phyloP scores from a whole-genome alignment of 2,329 filamentous ascomycete species.

The Trichophyton schoenleinii region DNA sequence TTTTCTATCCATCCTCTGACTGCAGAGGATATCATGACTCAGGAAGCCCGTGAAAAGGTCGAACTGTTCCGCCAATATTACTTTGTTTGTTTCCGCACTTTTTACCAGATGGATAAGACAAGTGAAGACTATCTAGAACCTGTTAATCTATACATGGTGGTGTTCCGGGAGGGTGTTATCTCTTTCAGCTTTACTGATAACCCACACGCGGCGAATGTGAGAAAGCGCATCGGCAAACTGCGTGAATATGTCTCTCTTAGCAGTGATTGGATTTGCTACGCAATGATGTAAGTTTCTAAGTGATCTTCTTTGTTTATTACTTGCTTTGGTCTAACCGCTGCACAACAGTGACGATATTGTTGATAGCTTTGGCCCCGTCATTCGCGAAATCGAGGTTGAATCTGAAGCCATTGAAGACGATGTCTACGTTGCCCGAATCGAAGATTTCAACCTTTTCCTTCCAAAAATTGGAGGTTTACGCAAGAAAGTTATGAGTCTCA shows the following conservation, averaged over 20 bases:
- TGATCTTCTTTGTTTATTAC: neutral
- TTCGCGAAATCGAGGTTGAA: slow-evolving; percentile 73
- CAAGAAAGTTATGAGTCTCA: slow-evolving; percentile 87
- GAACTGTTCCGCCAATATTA: slow-evolving; percentile 97
- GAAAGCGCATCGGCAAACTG: slow-evolving; percentile 79
- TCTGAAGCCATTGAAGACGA: slow-evolving; percentile 91
- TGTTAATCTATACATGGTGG: slow-evolving; percentile 91
- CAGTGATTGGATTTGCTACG: slow-evolving; percentile 98
- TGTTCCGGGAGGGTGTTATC: slow-evolving; percentile 87
- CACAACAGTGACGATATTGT: slow-evolving; percentile 75
- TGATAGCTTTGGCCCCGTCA: slow-evolving; percentile 83
- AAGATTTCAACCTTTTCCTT: slow-evolving; percentile 79
- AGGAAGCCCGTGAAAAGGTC: slow-evolving; percentile 95
- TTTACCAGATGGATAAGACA: slow-evolving; percentile 67
- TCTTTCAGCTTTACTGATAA: slow-evolving; percentile 90
- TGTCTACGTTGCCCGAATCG: slow-evolving; percentile 80
- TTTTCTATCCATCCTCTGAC: slow-evolving; percentile 94
- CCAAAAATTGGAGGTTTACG: slow-evolving; percentile 79
- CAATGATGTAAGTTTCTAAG: slow-evolving; percentile 60
- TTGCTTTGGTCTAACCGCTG: slow-evolving; percentile 12
- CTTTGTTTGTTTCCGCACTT: slow-evolving; percentile 93
- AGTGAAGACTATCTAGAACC: slow-evolving; percentile 79
- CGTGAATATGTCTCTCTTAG: slow-evolving; percentile 92
- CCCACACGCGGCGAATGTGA: slow-evolving; percentile 74
- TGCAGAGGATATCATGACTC: slow-evolving; percentile 87